Evolutionary conservation across 192 early-diverging fungal species (phyloP), one percentile per base, ranked within the genome.

Genomic region (Chytriomyces sp.): DNA sequence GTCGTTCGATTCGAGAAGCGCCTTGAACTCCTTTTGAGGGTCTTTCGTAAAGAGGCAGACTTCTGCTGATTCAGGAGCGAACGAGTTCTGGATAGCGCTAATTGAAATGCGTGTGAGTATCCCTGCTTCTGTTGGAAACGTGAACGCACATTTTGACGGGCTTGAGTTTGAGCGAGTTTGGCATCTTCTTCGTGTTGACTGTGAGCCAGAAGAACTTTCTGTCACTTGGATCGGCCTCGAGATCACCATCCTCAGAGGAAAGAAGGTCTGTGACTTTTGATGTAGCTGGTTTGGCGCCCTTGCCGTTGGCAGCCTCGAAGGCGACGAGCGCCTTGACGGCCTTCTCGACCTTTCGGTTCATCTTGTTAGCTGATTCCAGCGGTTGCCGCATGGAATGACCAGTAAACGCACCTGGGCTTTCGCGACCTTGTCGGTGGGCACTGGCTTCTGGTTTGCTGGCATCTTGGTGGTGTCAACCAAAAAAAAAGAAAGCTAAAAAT

Each of bases 31-130:
- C 64, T 84, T 80, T 75, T 93, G 89, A 26, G 92, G 90, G 65
- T 92, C 92, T 81, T 94, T 96, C 37, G 90, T 91, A 70, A 98
- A 89, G 62, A 98, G 77, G 77, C 95, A 98, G 19, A 97, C 86
- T 57, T 91, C 87, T 10, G 87, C 86, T 61, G 82, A 80, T n/a
- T 86, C 75, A 39, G 75, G 76, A 55, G 87, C 84, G 41, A 94
- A 65, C 14, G 91, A 84, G 67, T 91, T 81, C 66, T 85, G 83
- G 36, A 96, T 82, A 28, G 87, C 89, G 68, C 89, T 92, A 65
- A 33, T n/a, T 28, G n/a, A 39, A 17, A 70, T 26, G 34, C 58
- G 56, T 8, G 58, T n/a, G n/a, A n/a, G n/a, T n/a, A n/a, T n/a
- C n/a, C n/a, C n/a, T n/a, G n/a, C n/a, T n/a, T n/a, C n/a, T n/a